Conservation (phyloP, 768 basidiomycete species). For the Hortiboletus flavorubellus region DNA sequence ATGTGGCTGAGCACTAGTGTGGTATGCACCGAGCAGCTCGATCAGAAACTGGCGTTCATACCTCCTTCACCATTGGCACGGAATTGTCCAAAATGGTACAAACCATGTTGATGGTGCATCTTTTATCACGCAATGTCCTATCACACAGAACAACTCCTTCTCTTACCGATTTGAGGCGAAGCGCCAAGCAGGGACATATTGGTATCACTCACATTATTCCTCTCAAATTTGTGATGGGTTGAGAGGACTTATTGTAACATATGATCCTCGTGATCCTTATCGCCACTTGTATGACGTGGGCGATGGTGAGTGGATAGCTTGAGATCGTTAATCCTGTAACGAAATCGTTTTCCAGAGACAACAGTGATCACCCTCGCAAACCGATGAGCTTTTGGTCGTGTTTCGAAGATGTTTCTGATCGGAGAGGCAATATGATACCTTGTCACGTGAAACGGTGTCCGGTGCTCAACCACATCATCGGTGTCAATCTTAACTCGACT, state of each 20-base stretch:
- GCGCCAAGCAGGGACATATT: slow-evolving; percentile 29
- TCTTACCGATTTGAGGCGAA: slow-evolving; percentile 16
- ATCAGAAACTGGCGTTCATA: background rate
- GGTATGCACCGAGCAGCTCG: slow-evolving; percentile 7
- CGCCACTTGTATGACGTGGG: slow-evolving; percentile 41
- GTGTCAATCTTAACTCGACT: slow-evolving; percentile 19
- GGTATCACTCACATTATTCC: slow-evolving; percentile 39
- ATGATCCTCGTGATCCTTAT: slow-evolving; percentile 41
- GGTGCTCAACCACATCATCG: slow-evolving; percentile 17
- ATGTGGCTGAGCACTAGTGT: slow-evolving; percentile 54
- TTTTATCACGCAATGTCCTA: slow-evolving; percentile 36
- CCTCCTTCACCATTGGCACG: slow-evolving; percentile 51
- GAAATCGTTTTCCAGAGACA: slow-evolving; percentile 11
- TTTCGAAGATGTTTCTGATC: background rate
- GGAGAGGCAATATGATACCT: too few species aligned
- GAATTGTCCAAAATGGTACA: slow-evolving; percentile 43
- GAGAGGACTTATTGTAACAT: slow-evolving; percentile 39
- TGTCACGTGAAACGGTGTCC: slow-evolving; percentile 24
- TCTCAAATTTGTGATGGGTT: slow-evolving; percentile 41
- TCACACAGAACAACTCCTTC: slow-evolving; percentile 22
- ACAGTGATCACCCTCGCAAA: slow-evolving; percentile 27
- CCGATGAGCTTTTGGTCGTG: slow-evolving; percentile 13
- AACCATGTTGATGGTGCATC: slow-evolving; percentile 45
- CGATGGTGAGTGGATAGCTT: slow-evolving; percentile 31
- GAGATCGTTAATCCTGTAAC: background rate